These are phyloP conservation scores for Lipomyces orientalis DNA, from an alignment of 805 yeast species.

Conservation along the genomic window DNA sequence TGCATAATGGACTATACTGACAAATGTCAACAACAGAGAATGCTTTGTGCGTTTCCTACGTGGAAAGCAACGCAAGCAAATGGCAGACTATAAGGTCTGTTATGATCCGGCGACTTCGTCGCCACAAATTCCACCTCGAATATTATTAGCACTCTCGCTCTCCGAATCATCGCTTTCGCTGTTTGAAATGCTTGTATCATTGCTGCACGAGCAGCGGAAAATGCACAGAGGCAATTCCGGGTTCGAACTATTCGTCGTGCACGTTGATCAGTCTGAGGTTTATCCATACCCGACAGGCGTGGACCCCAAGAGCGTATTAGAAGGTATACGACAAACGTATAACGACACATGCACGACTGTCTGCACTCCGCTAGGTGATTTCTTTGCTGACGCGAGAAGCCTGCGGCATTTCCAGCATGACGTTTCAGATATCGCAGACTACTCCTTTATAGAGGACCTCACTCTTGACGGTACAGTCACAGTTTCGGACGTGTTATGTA, in stretches of 20 bases:
- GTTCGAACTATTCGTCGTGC: constrained; percentile 61
- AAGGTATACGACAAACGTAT: constrained; percentile 41
- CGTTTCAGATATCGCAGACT: not conserved
- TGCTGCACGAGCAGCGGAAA: constrained; percentile 65
- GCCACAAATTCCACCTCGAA: constrained; percentile 54
- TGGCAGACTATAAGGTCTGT: constrained; percentile 79
- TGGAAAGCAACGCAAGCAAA: constrained; percentile 79
- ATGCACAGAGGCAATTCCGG: constrained; percentile 72
- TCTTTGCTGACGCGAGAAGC: constrained; percentile 7
- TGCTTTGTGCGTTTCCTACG: constrained; percentile 78
- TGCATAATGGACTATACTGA: not conserved
- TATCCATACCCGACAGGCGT: constrained; percentile 20
- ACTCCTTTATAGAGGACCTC: not conserved
- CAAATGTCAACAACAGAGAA: constrained; percentile 22
- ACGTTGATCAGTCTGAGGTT: constrained; percentile 51
- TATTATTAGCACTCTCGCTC: constrained; percentile 28
- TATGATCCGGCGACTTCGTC: constrained; percentile 55
- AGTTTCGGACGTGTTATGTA: constrained; percentile 50
- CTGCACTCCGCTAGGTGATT: constrained; percentile 8
- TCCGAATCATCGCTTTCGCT: constrained; percentile 58
- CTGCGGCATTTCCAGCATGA: constrained; percentile 7
- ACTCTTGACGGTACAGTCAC: constrained; percentile 26
- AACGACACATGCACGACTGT: constrained; percentile 42
- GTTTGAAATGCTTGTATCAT: constrained; percentile 66
- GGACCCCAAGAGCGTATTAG: constrained; percentile 34